Percentiles rank a stretch among this genome's conserved stretches.
phyloP scores from a whole-genome alignment of 768 basidiomycete genomes.

The Lentinula lateritia region DNA sequence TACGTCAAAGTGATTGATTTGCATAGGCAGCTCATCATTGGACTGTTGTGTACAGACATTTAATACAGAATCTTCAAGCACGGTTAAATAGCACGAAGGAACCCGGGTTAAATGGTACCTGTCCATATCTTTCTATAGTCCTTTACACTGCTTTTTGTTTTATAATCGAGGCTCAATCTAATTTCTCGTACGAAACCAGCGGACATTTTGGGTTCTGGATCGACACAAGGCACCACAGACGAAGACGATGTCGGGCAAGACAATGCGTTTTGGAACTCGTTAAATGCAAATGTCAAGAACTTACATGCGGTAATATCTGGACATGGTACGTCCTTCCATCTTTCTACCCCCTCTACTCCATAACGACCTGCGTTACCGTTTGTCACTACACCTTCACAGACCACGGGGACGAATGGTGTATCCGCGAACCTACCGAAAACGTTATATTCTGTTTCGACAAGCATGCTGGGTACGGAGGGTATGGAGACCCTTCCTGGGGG shows the following conservation, averaged over 20 bases:
- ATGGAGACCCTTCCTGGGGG: neutral
- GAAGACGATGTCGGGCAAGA: constrained; percentile 39
- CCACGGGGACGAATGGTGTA: constrained; percentile 80
- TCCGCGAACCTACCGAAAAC: constrained; percentile 53
- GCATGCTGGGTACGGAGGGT: constrained; percentile 55
- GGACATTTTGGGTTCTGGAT: constrained; percentile 46
- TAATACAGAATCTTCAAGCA: constrained; percentile 30
- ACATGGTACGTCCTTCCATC: constrained; percentile 43
- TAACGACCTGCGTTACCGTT: neutral
- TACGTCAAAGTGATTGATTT: neutral
- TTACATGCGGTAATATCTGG: constrained; percentile 65
- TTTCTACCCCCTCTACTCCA: neutral
- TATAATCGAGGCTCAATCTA: neutral
- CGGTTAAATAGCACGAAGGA: constrained; percentile 28
- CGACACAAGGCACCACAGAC: constrained; percentile 50
- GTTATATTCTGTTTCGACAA: constrained; percentile 75
- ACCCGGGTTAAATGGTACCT: constrained; percentile 38
- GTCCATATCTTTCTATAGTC: neutral
- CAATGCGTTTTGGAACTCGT: constrained; percentile 54
- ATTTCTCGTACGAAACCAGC: constrained; percentile 25
- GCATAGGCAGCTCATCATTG: neutral
- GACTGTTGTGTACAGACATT: constrained; percentile 21
- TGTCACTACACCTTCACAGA: constrained; percentile 28
- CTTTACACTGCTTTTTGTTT: neutral
- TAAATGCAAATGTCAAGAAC: constrained; percentile 56